Percentiles rank a stretch among this genome's conserved stretches.
Conservation (phyloP, 2,329 filamentous ascomycete genomes). For the Helotiales sp. region DNA sequence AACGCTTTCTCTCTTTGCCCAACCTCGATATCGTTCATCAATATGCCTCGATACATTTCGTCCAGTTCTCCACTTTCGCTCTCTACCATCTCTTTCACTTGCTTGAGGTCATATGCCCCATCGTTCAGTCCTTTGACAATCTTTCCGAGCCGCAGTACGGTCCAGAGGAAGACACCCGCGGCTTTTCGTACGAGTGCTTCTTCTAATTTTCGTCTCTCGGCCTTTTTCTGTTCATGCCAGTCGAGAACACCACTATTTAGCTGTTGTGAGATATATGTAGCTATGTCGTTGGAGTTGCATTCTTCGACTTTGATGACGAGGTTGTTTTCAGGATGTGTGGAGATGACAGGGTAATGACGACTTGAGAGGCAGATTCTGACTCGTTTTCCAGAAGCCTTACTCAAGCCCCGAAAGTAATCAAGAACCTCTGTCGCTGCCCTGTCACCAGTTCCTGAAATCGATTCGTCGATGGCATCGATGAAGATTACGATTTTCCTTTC, state of each 20-base stretch:
- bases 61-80: conserved; percentile 16
- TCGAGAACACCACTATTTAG: neutral
- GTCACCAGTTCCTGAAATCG: neutral
- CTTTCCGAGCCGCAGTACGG: conserved; percentile 18
- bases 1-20: conserved; percentile 11
- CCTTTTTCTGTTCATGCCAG: conserved; percentile 4
- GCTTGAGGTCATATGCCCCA: conserved; percentile 13
- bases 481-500: conserved; percentile 19
- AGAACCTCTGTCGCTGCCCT: conserved; percentile 4
- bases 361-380: conserved; percentile 25
- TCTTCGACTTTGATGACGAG: conserved; percentile 14
- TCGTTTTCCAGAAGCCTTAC: neutral
- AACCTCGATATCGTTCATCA: conserved; percentile 9
- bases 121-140: conserved; percentile 18
- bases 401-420: conserved; percentile 5
- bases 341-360: conserved; percentile 21
- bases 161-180: conserved; percentile 40
- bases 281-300: neutral
- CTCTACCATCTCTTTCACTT: neutral
- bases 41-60: conserved; percentile 18
- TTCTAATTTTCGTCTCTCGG: neutral
- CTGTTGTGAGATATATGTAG: neutral
- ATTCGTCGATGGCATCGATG: conserved; percentile 31
- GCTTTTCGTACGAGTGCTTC: conserved; percentile 30
- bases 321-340: conserved; percentile 21